Conservation (phyloP, 495 filamentous ascomycete genomes). For the Daldinia loculata region DNA sequence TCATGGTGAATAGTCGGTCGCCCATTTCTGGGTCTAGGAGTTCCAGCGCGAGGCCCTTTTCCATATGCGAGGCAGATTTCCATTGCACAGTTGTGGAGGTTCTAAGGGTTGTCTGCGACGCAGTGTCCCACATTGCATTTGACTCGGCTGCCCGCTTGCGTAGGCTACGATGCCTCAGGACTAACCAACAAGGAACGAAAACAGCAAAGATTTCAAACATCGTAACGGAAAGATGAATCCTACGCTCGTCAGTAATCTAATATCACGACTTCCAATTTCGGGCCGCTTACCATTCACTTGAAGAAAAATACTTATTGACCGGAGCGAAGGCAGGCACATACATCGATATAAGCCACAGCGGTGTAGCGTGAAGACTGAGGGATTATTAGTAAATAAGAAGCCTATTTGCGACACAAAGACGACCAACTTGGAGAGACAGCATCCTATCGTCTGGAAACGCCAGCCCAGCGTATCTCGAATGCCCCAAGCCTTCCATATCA, state of each 20-base stretch:
- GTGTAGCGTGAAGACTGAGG: conserved; percentile 67
- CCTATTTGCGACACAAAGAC: neutral
- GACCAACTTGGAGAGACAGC: conserved; percentile 63
- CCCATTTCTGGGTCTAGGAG: conserved; percentile 43
- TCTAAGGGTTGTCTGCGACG: conserved; percentile 30
- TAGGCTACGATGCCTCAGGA: conserved; percentile 54
- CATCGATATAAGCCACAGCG: conserved; percentile 69
- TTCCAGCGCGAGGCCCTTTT: conserved; percentile 49
- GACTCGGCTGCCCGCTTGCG: conserved; percentile 42
- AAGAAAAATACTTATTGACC: conserved; percentile 63
- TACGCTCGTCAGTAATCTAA: conserved; percentile 30
- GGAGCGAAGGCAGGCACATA: conserved; percentile 66
- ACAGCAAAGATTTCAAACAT: conserved; percentile 63
- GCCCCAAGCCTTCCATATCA: conserved; percentile 52
- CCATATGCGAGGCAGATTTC: conserved; percentile 36
- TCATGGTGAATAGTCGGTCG: conserved; percentile 58
- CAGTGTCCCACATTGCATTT: conserved; percentile 34
- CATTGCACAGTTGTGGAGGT: conserved; percentile 40
- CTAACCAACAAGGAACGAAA: conserved; percentile 62
- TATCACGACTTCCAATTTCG: neutral
- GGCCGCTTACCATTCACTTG: conserved; percentile 64
- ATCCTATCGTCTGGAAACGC: conserved; percentile 70
- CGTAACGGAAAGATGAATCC: conserved; percentile 64
- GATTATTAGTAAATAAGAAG: conserved; percentile 11
- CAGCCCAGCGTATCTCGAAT: conserved; percentile 74